phyloP scores from a whole-genome alignment of 306 rosid species.

The Carpinus fangiana region DNA sequence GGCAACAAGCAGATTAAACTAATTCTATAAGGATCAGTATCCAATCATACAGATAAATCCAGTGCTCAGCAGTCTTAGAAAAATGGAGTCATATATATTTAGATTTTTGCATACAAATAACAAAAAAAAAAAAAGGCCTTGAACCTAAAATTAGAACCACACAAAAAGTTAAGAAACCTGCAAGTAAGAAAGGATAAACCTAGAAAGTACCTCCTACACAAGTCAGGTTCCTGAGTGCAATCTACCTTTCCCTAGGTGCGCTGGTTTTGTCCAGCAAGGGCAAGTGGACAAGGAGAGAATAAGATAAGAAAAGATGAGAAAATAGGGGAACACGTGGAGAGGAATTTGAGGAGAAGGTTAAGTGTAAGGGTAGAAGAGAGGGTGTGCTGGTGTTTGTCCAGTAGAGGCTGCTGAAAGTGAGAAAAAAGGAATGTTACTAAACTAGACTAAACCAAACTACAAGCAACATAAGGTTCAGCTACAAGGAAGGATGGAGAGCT shows the following conservation, averaged over 20 bases:
- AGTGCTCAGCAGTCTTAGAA: not conserved
- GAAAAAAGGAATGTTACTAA: too few species aligned
- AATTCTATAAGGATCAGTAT: not conserved
- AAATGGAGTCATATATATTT: not conserved
- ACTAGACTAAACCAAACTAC: too few species aligned
- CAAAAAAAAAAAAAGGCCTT: not conserved
- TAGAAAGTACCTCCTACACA: slow-evolving; percentile 74
- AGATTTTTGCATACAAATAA: not conserved
- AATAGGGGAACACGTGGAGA: too few species aligned
- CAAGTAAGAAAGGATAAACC: slow-evolving; percentile 13
- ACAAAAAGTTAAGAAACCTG: slow-evolving; percentile 7
- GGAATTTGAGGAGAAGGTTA: too few species aligned
- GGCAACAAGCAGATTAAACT: not conserved
- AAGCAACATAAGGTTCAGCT: too few species aligned
- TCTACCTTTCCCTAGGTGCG: slow-evolving; percentile 48
- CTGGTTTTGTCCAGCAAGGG: too few species aligned
- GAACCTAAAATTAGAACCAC: not conserved
- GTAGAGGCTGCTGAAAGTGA: too few species aligned
- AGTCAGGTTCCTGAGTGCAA: slow-evolving; percentile 76
- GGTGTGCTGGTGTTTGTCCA: too few species aligned
- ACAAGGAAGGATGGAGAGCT: too few species aligned
- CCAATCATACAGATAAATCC: not conserved
- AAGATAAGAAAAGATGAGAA: too few species aligned
- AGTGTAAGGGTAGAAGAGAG: too few species aligned
- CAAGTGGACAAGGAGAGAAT: too few species aligned